Conservation (phyloP, 805 yeast species). For the Phaffomyces antillensis region DNA sequence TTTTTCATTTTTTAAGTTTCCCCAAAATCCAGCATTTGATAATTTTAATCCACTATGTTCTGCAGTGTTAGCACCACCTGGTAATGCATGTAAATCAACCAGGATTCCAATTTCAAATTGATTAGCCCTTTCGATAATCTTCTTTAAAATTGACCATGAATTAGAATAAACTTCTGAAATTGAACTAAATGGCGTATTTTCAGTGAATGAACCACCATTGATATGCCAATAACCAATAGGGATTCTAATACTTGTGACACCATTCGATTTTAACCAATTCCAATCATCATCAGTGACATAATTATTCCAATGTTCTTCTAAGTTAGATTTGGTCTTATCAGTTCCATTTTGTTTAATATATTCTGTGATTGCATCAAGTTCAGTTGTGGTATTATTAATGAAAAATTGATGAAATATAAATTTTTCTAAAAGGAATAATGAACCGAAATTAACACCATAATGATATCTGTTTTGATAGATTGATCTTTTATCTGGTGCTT, state of each 20-base stretch:
- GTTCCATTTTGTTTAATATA: conserved; percentile 42
- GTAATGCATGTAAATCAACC: conserved; percentile 83
- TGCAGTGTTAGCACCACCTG: conserved; percentile 86
- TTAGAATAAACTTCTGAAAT: conserved; percentile 51
- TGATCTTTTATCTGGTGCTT: conserved; percentile 32
- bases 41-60: conserved; percentile 75
- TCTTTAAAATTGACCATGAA: conserved; percentile 64
- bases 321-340: conserved; percentile 43
- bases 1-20: conserved; percentile 31
- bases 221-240: conserved; percentile 93
- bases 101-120: conserved; percentile 61
- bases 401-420: conserved; percentile 67
- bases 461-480: conserved; percentile 57
- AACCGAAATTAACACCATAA: conserved; percentile 83
- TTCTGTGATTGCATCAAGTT: conserved; percentile 62
- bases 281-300: conserved; percentile 70
- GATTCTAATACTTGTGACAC: conserved; percentile 75
- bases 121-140: conserved; percentile 53
- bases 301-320: conserved; percentile 59
- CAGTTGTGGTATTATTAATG: conserved; percentile 52
- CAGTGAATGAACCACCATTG: conserved; percentile 50
- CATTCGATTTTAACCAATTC: conserved; percentile 59
- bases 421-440: conserved; percentile 70
- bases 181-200: conserved; percentile 55
- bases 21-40: conserved; percentile 62